phyloP scores from a whole-genome alignment of 306 rosid genomes.

The Malus asiatica region DNA sequence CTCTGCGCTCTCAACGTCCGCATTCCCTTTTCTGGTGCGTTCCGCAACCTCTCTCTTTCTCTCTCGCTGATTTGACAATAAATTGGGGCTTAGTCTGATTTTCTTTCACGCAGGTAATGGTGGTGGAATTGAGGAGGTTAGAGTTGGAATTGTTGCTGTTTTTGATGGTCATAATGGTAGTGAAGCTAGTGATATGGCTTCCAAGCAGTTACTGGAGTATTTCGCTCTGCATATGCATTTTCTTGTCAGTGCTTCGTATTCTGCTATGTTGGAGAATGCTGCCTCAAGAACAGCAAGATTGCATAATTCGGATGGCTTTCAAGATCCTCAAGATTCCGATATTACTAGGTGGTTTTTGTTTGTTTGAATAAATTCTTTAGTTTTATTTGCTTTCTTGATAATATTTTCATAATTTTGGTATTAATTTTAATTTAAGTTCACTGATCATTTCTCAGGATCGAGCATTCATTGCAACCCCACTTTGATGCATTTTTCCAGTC shows the following conservation, averaged over 20 bases:
- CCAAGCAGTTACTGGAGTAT: slow-evolving; percentile 76
- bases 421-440: not conserved
- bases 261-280: slow-evolving; percentile 40
- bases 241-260: slow-evolving; percentile 79
- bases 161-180: slow-evolving; percentile 93
- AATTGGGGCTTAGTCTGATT: slow-evolving; percentile 11
- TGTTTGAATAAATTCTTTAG: no score
- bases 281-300: slow-evolving; percentile 11
- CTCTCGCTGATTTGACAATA: not conserved
- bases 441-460: slow-evolving; percentile 50
- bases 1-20: slow-evolving; percentile 73
- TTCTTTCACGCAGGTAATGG: slow-evolving; percentile 21
- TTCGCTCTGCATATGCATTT: slow-evolving; percentile 78
- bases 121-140: slow-evolving; percentile 63
- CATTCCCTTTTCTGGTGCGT: slow-evolving; percentile 64
- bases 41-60: not conserved
- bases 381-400: no score
- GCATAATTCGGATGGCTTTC: slow-evolving; percentile 52
- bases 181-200: slow-evolving; percentile 92
- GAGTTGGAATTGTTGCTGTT: slow-evolving; percentile 71
- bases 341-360: no score
- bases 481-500: slow-evolving; percentile 67
- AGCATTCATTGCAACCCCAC: slow-evolving; percentile 29
- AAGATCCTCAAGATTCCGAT: slow-evolving; percentile 25
- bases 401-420: not conserved